Conservation (phyloP, 2,329 filamentous ascomycete genomes). For the Aspergillus hortae region DNA sequence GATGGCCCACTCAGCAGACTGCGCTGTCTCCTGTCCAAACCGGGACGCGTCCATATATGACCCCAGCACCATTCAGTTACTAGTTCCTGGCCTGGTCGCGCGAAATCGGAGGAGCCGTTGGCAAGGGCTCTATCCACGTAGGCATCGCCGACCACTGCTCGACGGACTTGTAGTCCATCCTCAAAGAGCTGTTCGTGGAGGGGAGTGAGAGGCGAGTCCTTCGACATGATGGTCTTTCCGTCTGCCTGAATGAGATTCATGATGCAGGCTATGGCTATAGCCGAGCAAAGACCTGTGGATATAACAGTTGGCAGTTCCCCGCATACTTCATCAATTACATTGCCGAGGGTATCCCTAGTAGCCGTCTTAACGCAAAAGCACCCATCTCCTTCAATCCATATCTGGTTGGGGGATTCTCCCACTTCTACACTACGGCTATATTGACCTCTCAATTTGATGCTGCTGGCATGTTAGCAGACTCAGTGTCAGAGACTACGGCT, state of each 20-base stretch:
- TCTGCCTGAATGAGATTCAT: not conserved
- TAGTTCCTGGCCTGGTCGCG: conserved; percentile 20
- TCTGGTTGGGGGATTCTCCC: too few species aligned
- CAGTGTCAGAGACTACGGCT: not conserved
- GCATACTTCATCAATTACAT: too few species aligned
- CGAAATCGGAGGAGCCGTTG: conserved; percentile 20
- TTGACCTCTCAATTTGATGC: not conserved
- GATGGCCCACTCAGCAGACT: conserved; percentile 3
- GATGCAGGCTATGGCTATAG: not conserved
- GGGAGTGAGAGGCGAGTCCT: not conserved
- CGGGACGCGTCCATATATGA: conserved; percentile 7
- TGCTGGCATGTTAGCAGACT: too few species aligned
- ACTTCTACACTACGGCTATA: not conserved
- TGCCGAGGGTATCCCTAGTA: too few species aligned
- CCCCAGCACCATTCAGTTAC: conserved; percentile 11
- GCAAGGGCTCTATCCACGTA: conserved; percentile 16
- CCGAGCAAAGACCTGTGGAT: too few species aligned
- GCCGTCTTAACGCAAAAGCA: too few species aligned
- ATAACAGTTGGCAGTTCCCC: too few species aligned
- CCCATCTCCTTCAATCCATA: too few species aligned
- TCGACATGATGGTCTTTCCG: not conserved
- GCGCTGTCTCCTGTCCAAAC: conserved; percentile 7
- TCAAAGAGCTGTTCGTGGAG: conserved; percentile 1
- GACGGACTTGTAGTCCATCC: conserved; percentile 7
- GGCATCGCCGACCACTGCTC: conserved; percentile 9